Base-by-base conservation (phyloP, 768 basidiomycete genomes). In the Rhodotorula taiwanensis region DNA sequence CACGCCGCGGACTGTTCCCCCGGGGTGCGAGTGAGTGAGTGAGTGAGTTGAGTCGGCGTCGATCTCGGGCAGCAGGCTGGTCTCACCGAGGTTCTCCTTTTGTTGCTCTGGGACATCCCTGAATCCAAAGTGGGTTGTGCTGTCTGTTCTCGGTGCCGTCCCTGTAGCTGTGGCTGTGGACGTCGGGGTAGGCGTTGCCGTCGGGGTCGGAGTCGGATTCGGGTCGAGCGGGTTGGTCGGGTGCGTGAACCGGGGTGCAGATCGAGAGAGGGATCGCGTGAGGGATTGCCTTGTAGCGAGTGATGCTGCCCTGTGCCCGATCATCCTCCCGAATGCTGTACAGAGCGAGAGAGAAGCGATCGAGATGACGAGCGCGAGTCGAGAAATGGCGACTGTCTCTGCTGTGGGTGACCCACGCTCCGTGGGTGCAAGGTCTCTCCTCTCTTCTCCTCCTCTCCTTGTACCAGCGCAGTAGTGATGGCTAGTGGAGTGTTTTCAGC, bases 91-190 rank as follows among this genome's bases (percentile, higher is more conserved):
- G 4, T 81, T 78, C 77, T 98, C 94, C 75, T 99, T 99, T 41
- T 81, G 75, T 39, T 87, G 84, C 74, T 89, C 87, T 20, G 87
- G 87, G 5, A 99, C 85, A 11, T 86, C 88, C 76, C 80, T 83
- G 81, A 91, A 99, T 31, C 95, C 95, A 75, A 99, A 99, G 39
- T 95, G 94, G 0, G 91, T 81, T 16, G 64, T 31, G 23, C 28
- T 31, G 54, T 39, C 36, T 39, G 36, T 16, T 16, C 36, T 39
- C 10, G 9, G 36, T 16, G 51, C n/a, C n/a, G n/a, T n/a, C 4
- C 6, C 14, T 16, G 36, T 21, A 18, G 4, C n/a, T 14, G 47
- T 15, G 21, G 44, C n/a, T 30, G 20, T n/a, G 20, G 18, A 30
- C 34, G 2, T 1, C 7, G 52, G 25, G 21, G 31, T 10, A 33